Percentiles rank a stretch among this genome's conserved stretches.
phyloP scores from a whole-genome alignment of 306 rosid species.

The Cucurbita pepo region DNA sequence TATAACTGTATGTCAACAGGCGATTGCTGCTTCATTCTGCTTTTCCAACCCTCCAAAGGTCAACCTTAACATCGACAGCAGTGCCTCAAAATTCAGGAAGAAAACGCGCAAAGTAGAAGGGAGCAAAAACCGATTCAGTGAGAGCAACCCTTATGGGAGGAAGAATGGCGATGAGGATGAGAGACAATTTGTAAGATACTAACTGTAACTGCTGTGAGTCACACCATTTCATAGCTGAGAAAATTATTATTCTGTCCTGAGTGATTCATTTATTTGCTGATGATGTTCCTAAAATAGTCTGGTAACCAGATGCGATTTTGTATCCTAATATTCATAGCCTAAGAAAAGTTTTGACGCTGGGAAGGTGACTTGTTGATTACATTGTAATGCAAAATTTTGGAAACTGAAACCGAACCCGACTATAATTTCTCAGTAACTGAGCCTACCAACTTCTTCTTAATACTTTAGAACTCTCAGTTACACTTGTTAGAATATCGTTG shows the following conservation, averaged over 20 bases:
- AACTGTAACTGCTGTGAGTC: background rate
- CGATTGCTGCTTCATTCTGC: constrained; percentile 69
- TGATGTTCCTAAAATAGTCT: background rate
- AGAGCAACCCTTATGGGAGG: constrained; percentile 5
- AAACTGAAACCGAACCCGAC: too few species aligned
- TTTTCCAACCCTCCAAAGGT: constrained; percentile 83
- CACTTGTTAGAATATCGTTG: too few species aligned
- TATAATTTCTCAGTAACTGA: too few species aligned
- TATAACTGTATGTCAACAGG: constrained; percentile 28
- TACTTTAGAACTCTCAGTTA: too few species aligned
- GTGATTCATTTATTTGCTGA: background rate
- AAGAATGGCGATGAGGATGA: constrained; percentile 17
- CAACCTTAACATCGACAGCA: constrained; percentile 61
- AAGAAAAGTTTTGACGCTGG: too few species aligned
- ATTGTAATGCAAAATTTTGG: too few species aligned
- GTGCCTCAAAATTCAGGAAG: constrained; percentile 63
- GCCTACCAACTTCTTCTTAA: too few species aligned
- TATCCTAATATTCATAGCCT: background rate
- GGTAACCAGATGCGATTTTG: background rate
- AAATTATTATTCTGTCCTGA: background rate
- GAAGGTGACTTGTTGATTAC: too few species aligned
- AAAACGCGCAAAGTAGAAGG: constrained; percentile 39
- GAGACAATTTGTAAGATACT: constrained; percentile 24
- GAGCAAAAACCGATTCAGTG: constrained; percentile 46
- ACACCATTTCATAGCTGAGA: background rate